phyloP scores from a whole-genome alignment of 805 yeast genomes.

The Kregervanrija delftensis region DNA sequence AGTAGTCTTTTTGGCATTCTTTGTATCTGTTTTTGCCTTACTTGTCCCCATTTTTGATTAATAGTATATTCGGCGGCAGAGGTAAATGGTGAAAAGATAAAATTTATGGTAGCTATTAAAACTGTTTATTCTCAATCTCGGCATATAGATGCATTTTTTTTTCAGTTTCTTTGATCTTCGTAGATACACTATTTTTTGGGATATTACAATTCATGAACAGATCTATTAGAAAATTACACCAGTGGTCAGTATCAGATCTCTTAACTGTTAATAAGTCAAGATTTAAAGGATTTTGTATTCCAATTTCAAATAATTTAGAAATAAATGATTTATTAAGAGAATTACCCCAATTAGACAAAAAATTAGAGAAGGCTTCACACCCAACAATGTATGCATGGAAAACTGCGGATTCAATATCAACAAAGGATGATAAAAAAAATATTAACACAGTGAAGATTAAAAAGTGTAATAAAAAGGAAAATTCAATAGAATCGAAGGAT shows the following conservation, averaged over 20 bases:
- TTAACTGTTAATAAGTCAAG: constrained; percentile 50
- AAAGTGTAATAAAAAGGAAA: constrained; percentile 3
- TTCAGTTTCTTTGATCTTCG: neutral
- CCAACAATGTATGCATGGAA: constrained; percentile 75
- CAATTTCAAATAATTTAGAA: constrained; percentile 32
- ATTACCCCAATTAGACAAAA: constrained; percentile 39
- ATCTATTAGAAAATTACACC: too few species aligned
- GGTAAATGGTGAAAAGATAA: too few species aligned
- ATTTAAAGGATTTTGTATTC: constrained; percentile 57
- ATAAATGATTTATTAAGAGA: constrained; percentile 36
- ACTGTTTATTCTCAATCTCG: too few species aligned
- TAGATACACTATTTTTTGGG: too few species aligned
- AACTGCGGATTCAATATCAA: constrained; percentile 28
- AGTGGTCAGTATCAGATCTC: constrained; percentile 36
- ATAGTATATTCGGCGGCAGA: too few species aligned
- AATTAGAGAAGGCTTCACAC: constrained; percentile 55
- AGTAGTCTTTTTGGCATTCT: neutral
- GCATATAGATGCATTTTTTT: neutral
- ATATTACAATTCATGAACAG: too few species aligned
- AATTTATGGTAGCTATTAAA: too few species aligned
- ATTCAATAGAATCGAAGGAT: neutral
- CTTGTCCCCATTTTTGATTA: neutral
- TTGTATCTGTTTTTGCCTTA: neutral
- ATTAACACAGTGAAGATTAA: constrained; percentile 1
- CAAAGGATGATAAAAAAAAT: neutral